Evolutionary conservation across 2,329 filamentous ascomycete species (phyloP), one percentile per base, ranked within the genome.

Genomic region (Pestalotiopsis sp.): DNA sequence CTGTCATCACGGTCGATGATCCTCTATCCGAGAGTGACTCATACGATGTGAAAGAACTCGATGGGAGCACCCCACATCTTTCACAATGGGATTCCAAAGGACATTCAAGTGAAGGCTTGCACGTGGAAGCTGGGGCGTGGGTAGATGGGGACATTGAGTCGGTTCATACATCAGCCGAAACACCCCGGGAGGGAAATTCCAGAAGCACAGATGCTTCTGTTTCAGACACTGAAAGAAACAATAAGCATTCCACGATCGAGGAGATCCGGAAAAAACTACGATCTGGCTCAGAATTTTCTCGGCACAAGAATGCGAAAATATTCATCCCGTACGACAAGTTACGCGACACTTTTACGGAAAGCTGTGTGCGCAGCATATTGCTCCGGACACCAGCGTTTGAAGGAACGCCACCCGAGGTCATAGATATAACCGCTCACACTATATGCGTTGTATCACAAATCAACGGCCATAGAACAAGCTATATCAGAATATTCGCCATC

Each of bases 271-370:
- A 20, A 7, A 4, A 52, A 52, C n/a, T 52, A 12, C 4, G 45
- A 20, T 52, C 45, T 17, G 17, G 41, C 9, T 52, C 45, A 52
- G 1, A 3, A 17, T 1, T 52, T 9, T 52, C 45, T 20, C 13
- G n/a, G 45, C 45, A 52, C 45, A 52, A 20, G 6, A 20, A 6
- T n/a, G 2, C 7, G 9, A n/a, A 25, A 25, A 20, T 25, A 11
- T 65, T 65, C 41, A 38, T 65, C 11, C 62, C 62, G 12, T 23
- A 65, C 20, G 62, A 65, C 45, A 65, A 56, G 40, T 14, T 65
- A 4, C 31, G n/a, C 4, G n/a, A 9, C 17, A 65, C 49, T 36
- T 20, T 65, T 13, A 38, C 20, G 20, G 23, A 20, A 25, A 14
- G 2, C n/a, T 9, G 23, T 7, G 40, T 65, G 5, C 40, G 20